Conservation (phyloP, 2,329 filamentous ascomycete genomes). For the Neocucurbitaria cava region DNA sequence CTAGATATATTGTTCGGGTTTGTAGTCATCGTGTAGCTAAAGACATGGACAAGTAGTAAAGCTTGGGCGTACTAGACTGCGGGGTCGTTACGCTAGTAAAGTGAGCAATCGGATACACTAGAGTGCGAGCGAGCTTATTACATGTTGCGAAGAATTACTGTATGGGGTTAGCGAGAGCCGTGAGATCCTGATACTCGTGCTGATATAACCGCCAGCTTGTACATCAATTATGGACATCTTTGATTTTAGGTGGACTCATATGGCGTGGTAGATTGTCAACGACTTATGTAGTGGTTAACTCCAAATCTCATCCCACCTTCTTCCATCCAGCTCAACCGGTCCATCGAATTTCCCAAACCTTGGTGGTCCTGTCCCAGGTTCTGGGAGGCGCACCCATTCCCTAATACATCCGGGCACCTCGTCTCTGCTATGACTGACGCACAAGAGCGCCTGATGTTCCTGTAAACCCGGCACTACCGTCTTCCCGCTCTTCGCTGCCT, state of each 20-base stretch:
- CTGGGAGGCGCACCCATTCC: slow-evolving; percentile 86
- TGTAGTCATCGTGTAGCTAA: too few species aligned
- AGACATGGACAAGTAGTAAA: too few species aligned
- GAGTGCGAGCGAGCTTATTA: background rate
- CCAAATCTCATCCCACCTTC: slow-evolving; percentile 68
- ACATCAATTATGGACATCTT: background rate
- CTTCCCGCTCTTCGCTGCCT: slow-evolving; percentile 50
- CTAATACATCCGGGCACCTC: slow-evolving; percentile 86
- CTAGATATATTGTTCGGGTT: too few species aligned
- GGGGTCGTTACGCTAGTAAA: background rate
- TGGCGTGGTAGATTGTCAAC: background rate
- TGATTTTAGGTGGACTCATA: background rate
- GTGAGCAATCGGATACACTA: background rate
- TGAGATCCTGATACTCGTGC: background rate
- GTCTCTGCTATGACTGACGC: slow-evolving; percentile 88
- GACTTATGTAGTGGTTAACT: slow-evolving; percentile 7
- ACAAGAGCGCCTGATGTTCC: slow-evolving; percentile 80
- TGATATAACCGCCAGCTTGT: background rate
- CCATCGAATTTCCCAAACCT: slow-evolving; percentile 70
- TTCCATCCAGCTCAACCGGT: slow-evolving; percentile 64
- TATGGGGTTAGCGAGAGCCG: background rate
- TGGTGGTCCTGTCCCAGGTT: slow-evolving; percentile 70
- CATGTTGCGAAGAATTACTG: background rate
- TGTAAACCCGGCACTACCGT: slow-evolving; percentile 68
- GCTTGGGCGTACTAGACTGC: background rate